Percentiles rank a stretch among this genome's conserved stretches.
Evolutionary conservation across 2,329 filamentous ascomycete species (phyloP).

Genomic region (Gliomastix tumulicola): DNA sequence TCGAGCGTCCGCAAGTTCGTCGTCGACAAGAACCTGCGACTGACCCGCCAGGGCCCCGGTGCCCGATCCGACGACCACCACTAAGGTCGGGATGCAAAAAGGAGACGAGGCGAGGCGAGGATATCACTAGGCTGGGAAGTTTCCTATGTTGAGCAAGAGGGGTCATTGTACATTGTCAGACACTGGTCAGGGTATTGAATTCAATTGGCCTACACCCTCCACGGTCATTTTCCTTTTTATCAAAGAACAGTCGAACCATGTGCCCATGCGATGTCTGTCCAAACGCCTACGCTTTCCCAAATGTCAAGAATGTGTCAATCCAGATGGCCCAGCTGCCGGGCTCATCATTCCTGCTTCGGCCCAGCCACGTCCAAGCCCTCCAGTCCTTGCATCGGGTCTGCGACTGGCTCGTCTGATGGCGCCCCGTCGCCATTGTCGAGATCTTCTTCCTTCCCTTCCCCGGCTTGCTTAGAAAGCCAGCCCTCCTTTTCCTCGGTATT

Average conservation of each 20-base stretch:
- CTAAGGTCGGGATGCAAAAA: constrained; percentile 9
- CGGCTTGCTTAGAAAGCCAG: constrained; percentile 84
- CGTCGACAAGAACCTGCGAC: constrained; percentile 87
- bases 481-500: constrained; percentile 86
- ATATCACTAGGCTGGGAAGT: too few species aligned
- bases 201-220: too few species aligned
- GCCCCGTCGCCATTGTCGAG: constrained; percentile 50
- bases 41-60: constrained; percentile 59
- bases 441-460: constrained; percentile 49
- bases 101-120: too few species aligned
- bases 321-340: neutral
- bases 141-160: too few species aligned
- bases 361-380: constrained; percentile 92
- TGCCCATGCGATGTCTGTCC: too few species aligned
- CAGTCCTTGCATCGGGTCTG: constrained; percentile 92
- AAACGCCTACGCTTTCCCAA: constrained; percentile 41
- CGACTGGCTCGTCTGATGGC: too few species aligned
- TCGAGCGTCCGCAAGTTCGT: constrained; percentile 75
- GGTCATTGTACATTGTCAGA: too few species aligned
- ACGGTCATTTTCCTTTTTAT: too few species aligned
- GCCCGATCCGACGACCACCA: constrained; percentile 24
- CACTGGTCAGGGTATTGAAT: too few species aligned
- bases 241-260: too few species aligned
- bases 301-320: constrained; percentile 12
- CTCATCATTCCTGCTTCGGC: constrained; percentile 64